Base-by-base conservation (phyloP, 1,284 basidiomycete species). In the Erythrobasidium hasegawianum region DNA sequence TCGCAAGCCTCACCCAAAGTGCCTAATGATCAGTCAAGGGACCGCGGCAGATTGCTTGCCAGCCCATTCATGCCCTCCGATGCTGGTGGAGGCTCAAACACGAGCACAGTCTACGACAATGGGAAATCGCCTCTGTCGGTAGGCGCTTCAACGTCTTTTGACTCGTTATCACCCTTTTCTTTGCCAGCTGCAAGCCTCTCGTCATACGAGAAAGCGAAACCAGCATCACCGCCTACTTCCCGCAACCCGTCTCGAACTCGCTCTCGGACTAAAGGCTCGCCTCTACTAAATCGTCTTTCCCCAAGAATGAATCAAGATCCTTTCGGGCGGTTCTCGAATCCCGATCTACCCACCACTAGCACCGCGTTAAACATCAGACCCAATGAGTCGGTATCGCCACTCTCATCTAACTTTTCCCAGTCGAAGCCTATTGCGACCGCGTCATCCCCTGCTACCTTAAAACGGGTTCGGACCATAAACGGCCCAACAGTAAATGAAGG, bases 121-220 rank as follows among this genome's bases (percentile, higher is more conserved):
- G 33, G 11, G 5, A 4, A 33, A 11, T 40, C 8, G 38, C 24
- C 2, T 65, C 45, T 7, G 9, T 24, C 22, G 26, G 50, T 3
- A 53, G 3, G 50, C 50, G 11, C 11, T 3, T 20, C 20, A 16
- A 57, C 56, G 11, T 41, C 62, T 11, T 65, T 57, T 33, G 55
- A 55, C 5, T 56, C 55, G 18, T 45, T 65, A 9, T 65, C 57
- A 22, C 62, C 62, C 11, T 65, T 65, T 33, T 57, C 62, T 13
- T 9, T 65, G 16, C 62, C 62, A 11, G 11, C 40, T 13, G 57
- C 62, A 29, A 24, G 26, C 50, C 20, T 13, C 20, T 45, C 26
- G 8, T 14, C 45, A 10, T 38, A 20, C 38, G 53, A 56, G 8
- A 13, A 33, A 26, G 40, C 29, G 8, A 5, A 24, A 16, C 16